These are phyloP conservation scores for Colletotrichum sp. DNA, from an alignment of 2,329 filamentous ascomycete genomes.

Conservation along the genomic window DNA sequence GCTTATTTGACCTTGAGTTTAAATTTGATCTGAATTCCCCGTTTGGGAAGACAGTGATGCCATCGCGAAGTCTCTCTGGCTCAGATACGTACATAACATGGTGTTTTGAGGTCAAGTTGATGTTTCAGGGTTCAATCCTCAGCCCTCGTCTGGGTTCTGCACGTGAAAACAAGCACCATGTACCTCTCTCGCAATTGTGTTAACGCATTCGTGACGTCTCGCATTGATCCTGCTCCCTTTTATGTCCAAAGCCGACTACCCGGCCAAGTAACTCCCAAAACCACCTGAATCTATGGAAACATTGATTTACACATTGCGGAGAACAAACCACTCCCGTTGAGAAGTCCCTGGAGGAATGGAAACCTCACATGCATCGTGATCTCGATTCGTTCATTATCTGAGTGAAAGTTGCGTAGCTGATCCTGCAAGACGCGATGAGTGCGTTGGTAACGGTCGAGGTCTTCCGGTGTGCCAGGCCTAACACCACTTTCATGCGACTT, in stretches of 20 bases:
- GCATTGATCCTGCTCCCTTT: background rate
- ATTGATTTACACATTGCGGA: background rate
- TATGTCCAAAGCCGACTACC: background rate
- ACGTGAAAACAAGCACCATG: background rate
- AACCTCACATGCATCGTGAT: background rate
- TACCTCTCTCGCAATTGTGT: background rate
- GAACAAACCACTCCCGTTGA: background rate
- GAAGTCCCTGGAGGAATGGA: background rate
- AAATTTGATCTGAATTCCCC: too few species aligned
- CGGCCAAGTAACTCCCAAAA: background rate
- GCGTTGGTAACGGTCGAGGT: background rate
- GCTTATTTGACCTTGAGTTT: too few species aligned
- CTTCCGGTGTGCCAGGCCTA: background rate
- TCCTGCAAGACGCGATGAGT: background rate
- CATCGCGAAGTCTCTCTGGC: too few species aligned
- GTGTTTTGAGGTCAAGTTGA: too few species aligned
- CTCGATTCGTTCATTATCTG: background rate
- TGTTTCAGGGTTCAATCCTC: background rate
- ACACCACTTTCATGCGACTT: background rate
- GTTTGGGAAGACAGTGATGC: too few species aligned
- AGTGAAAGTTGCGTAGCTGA: background rate
- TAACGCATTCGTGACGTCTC: fast-evolving
- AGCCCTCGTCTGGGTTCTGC: background rate
- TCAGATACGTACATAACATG: too few species aligned
- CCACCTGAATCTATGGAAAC: background rate